Conservation (phyloP, 2,329 filamentous ascomycete species). For the Cladosporium sphaerospermum region DNA sequence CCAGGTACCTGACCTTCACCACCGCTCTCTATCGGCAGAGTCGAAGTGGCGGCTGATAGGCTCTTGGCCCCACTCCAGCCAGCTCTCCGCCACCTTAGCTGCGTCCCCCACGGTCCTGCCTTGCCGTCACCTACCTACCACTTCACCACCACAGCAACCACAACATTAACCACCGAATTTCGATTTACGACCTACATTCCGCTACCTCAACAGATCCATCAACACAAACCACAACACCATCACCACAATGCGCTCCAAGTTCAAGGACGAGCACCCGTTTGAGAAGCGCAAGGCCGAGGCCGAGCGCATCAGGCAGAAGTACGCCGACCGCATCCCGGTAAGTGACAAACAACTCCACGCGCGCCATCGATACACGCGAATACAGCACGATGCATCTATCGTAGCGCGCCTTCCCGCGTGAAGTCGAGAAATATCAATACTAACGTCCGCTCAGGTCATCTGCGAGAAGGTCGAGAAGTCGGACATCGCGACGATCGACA, state of each 20-base stretch:
- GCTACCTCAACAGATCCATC: not conserved
- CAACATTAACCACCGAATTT: not conserved
- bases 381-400: constrained; percentile 1
- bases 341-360: constrained; percentile 36
- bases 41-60: not conserved
- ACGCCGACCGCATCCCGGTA: constrained; percentile 96
- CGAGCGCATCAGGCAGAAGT: constrained; percentile 98
- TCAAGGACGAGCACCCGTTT: constrained; percentile 99
- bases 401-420: constrained; percentile 12
- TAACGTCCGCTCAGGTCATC: constrained; percentile 63
- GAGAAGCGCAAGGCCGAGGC: constrained; percentile 99
- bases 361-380: not conserved
- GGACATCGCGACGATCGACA: constrained; percentile 98
- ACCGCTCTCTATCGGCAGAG: not conserved
- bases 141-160: not conserved
- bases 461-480: constrained; percentile 99
- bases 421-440: not conserved
- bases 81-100: not conserved
- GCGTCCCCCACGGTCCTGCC: not conserved
- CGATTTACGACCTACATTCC: not conserved
- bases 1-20: not conserved
- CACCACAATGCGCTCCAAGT: constrained; percentile 90
- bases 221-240: constrained; percentile 4
- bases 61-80: not conserved
- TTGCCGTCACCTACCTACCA: not conserved